A percentile compares a stretch with the other conserved stretches of the same genome.
phyloP scores from a whole-genome alignment of 768 basidiomycete genomes.

The Tylopilus balloui region DNA sequence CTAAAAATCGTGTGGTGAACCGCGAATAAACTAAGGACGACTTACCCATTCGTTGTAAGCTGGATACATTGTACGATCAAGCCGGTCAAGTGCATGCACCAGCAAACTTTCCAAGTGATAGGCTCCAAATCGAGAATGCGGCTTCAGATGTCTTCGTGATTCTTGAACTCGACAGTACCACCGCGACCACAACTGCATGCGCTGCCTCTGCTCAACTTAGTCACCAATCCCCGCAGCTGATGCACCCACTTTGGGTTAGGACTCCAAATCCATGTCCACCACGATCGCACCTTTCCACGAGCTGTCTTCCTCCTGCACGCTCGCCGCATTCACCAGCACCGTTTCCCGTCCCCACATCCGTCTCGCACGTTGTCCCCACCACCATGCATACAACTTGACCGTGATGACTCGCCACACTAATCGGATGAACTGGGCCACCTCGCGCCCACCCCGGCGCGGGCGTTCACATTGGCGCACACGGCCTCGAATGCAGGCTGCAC shows the following conservation, averaged over 20 bases:
- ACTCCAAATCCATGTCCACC: slow-evolving; percentile 20
- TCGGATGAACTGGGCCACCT: slow-evolving; percentile 13
- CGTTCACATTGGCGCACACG: slow-evolving; percentile 14
- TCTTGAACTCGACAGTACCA: no score
- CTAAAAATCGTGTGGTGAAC: not conserved
- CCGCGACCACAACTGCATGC: not conserved
- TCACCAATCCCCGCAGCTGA: not conserved
- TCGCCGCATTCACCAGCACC: slow-evolving; percentile 33
- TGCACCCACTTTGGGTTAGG: not conserved
- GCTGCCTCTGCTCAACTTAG: not conserved
- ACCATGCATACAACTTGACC: slow-evolving; percentile 1
- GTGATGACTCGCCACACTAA: slow-evolving; percentile 11
- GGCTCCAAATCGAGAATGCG: no score
- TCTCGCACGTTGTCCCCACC: slow-evolving; percentile 9
- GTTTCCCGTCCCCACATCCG: slow-evolving; percentile 17
- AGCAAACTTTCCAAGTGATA: not conserved
- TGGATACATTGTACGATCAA: not conserved
- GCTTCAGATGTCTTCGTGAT: no score
- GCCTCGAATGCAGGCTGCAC: slow-evolving; percentile 31
- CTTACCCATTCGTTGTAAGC: not conserved
- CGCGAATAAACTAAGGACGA: not conserved
- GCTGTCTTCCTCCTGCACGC: slow-evolving; percentile 7
- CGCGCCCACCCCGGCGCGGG: slow-evolving; percentile 7
- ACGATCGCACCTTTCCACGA: slow-evolving; percentile 26
- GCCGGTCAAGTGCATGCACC: not conserved